phyloP scores from a whole-genome alignment of 306 rosid species.

The Trichosanthes cucumerina region DNA sequence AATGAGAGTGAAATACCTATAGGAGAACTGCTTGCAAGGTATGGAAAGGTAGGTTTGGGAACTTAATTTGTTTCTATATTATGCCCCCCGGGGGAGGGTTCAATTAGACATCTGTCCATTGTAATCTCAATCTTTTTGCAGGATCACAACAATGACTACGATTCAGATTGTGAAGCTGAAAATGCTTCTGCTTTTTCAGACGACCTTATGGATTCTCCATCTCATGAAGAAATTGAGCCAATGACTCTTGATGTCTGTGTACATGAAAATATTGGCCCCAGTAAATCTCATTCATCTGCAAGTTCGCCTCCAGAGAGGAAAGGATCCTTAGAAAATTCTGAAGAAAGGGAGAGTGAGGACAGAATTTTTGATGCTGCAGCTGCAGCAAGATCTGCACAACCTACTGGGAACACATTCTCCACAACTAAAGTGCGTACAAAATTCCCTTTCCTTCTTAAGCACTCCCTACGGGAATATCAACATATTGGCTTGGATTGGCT shows the following conservation, averaged over 20 bases:
- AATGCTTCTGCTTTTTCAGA: conserved; percentile 60
- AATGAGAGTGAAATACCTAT: conserved; percentile 81
- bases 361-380: conserved; percentile 96
- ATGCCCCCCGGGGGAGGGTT: neutral
- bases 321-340: conserved; percentile 20
- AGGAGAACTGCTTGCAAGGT: conserved; percentile 92
- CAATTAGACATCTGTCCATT: neutral
- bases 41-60: conserved; percentile 63
- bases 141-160: conserved; percentile 37
- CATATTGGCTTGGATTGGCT: conserved; percentile 99
- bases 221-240: conserved; percentile 31
- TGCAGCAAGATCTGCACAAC: conserved; percentile 98
- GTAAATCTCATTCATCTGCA: conserved; percentile 23
- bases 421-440: conserved; percentile 95
- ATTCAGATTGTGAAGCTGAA: conserved; percentile 44
- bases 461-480: conserved; percentile 91
- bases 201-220: conserved; percentile 37
- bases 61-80: neutral
- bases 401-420: conserved; percentile 98
- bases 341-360: conserved; percentile 61
- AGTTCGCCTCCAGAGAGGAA: conserved; percentile 41
- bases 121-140: conserved; percentile 23
- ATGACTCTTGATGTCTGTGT: conserved; percentile 27
- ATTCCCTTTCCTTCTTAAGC: conserved; percentile 84
- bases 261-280: conserved; percentile 44